Conservation (phyloP, 2,329 filamentous ascomycete genomes). For the Aureobasidium sp. region DNA sequence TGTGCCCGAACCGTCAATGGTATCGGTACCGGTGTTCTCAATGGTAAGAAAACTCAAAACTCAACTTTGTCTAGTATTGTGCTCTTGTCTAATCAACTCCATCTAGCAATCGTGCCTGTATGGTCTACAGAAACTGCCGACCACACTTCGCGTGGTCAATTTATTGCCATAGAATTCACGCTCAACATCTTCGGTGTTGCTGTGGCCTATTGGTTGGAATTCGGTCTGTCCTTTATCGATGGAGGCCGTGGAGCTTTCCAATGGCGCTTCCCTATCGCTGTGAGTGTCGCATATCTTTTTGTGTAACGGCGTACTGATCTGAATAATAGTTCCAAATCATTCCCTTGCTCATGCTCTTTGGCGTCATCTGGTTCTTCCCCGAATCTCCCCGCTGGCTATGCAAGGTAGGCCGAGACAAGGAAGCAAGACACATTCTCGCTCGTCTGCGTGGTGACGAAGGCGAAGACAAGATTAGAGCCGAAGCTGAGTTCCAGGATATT, state of each 20-base stretch:
- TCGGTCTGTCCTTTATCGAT: slow-evolving; percentile 54
- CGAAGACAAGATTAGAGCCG: slow-evolving; percentile 35
- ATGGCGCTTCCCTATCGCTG: slow-evolving; percentile 37
- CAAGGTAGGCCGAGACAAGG: slow-evolving; percentile 59
- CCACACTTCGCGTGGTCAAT: slow-evolving; percentile 60
- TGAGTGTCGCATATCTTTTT: slow-evolving; percentile 22
- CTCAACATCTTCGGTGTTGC: slow-evolving; percentile 64
- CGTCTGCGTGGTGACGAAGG: slow-evolving; percentile 52
- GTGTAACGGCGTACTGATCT: slow-evolving; percentile 49
- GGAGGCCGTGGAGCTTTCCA: slow-evolving; percentile 51
- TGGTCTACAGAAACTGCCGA: slow-evolving; percentile 66
- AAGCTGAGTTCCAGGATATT: slow-evolving; percentile 64
- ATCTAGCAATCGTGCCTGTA: slow-evolving; percentile 56
- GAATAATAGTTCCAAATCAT: slow-evolving; percentile 59
- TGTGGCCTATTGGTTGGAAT: slow-evolving; percentile 40
- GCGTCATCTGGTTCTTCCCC: slow-evolving; percentile 58
- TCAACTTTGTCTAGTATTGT: no score
- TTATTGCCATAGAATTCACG: slow-evolving; percentile 66
- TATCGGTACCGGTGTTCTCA: slow-evolving; percentile 55
- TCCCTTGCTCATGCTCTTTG: slow-evolving; percentile 52
- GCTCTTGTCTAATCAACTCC: no score
- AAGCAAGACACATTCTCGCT: slow-evolving; percentile 57
- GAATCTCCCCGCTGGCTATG: slow-evolving; percentile 63
- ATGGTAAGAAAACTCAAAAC: slow-evolving; percentile 25
- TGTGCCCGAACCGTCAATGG: slow-evolving; percentile 32